Conservation (phyloP, 495 filamentous ascomycete species). For the Trichoderma gamsii region DNA sequence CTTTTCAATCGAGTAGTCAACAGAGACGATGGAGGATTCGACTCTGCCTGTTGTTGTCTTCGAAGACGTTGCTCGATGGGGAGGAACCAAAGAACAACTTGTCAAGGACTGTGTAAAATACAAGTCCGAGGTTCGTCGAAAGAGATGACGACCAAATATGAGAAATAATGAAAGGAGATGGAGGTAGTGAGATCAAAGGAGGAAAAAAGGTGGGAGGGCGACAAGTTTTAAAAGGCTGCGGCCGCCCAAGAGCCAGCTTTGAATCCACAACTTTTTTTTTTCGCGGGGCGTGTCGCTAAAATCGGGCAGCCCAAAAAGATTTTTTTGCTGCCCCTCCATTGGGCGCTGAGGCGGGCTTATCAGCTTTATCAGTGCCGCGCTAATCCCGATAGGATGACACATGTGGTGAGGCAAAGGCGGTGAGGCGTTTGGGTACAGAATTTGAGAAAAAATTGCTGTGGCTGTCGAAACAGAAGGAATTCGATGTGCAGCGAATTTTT, state of each 20-base stretch:
- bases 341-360: slow-evolving; percentile 15
- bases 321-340: slow-evolving; percentile 17
- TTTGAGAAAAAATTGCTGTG: not conserved
- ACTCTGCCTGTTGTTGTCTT: slow-evolving; percentile 5
- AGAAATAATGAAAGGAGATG: slow-evolving; percentile 17
- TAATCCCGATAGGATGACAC: slow-evolving; percentile 21
- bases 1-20: slow-evolving; percentile 11
- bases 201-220: slow-evolving; percentile 10
- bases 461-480: not conserved
- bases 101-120: slow-evolving; percentile 20
- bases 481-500: not conserved
- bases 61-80: slow-evolving; percentile 8
- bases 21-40: slow-evolving; percentile 17
- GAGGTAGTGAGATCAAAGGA: slow-evolving; percentile 12
- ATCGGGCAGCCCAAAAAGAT: slow-evolving; percentile 15
- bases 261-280: slow-evolving; percentile 16
- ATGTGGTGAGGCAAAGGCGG: slow-evolving; percentile 8
- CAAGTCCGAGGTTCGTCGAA: slow-evolving; percentile 14
- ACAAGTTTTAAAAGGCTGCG: slow-evolving; percentile 16
- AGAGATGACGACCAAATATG: slow-evolving; percentile 10
- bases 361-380: slow-evolving; percentile 16
- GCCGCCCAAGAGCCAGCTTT: not conserved
- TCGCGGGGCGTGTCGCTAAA: slow-evolving; percentile 5
- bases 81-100: slow-evolving; percentile 13
- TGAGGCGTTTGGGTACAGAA: slow-evolving; percentile 6